Evolutionary conservation across 495 filamentous ascomycete species (phyloP), one percentile per base, ranked within the genome.

Genomic region (Xanthoparmelia taractica): DNA sequence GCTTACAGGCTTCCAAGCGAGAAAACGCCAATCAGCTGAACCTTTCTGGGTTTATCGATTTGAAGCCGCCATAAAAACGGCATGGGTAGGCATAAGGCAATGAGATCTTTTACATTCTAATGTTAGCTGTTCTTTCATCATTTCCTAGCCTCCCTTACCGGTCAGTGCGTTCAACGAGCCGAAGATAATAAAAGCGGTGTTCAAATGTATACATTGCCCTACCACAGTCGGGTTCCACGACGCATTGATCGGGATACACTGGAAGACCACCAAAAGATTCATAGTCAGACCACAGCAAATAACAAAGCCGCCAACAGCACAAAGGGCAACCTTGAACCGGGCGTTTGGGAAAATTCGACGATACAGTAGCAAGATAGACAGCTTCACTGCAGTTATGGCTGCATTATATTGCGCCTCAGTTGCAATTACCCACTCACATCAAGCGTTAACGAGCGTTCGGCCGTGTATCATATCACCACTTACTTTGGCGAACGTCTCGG

Each of bases 311-410:
- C 69, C 66, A 23, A 75, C 52, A 25, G 45, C 43, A 61, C 66
- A 74, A 18, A 70, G 66, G 37, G 66, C 38, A 18, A 64, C 48
- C 33, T 69, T 67, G 58, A 69, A 71, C 12, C 67, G 61, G 4
- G 4, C 36, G 18, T 65, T 57, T 11, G 68, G 69, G 59, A 78
- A 74, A 45, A 78, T 67, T 20, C 74, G 72, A 8, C 70, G 70
- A 65, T 74, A 78, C 41, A 77, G 73, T 45, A 71, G 59, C 17
- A 75, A 67, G 63, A 77, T 74, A 5, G 78, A 78, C 47, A 78
- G 71, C 50, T 79, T 77, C 55, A 73, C 73, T 31, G 77, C 73
- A 8, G 73, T 65, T 69, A 75, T 63, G 31, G 62, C 65, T 18
- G 70, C 48, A 61, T 69, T 69, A 43, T 75, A 76, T 56, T 74